Base-by-base conservation (phyloP, 2,329 filamentous ascomycete species). In the Penicillium sp. region DNA sequence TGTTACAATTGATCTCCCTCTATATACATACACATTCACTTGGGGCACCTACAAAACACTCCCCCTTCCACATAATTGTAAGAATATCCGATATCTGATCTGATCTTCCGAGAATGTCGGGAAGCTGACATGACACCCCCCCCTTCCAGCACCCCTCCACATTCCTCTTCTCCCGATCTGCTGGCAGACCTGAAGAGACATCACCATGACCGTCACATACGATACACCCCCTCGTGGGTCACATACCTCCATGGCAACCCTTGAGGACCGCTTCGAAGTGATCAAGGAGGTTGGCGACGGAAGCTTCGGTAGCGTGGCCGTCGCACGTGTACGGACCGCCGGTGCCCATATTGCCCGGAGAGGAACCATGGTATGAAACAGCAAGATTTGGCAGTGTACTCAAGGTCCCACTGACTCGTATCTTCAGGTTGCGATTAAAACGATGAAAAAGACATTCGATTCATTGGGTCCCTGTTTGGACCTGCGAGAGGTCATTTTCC, bases 381-480 rank as follows among this genome's bases (percentile, higher is more conserved):
- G 18, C 46, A 26, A 47, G 13, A 19, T 54, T 54, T 55, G 47
- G 46, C 48, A 44, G 52, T 49, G 38, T 38, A 8, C 29, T 43
- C n/a, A n/a, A 18, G 18, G 23, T 38, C 40, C 39, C 46, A 58
- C 63, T 46, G 61, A 59, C 57, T 53, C 52, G 39, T 53, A 29
- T 4, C 27, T 36, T 30, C 56, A 97, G 94, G 89, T 99, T 67
- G 94, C 94, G 40, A 97, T 99, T 78, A 99, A 99, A 78, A 97
- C 94, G 6, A 99, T 99, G 94, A 99, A 99, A 82, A 99, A 99
- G 84, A 92, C 89, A 0, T 99, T 97, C 67, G 92, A 97, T 66
- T 96, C 90, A 1, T 91, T 97, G 70, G 79, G 84, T 14, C 89
- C 91, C 48, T 99, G 94, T 73, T 78, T 97, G 60, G 94, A 99